A percentile compares a stretch with the other conserved stretches of the same genome.
Conservation (phyloP, 768 basidiomycete species). For the Trametes meyenii region DNA sequence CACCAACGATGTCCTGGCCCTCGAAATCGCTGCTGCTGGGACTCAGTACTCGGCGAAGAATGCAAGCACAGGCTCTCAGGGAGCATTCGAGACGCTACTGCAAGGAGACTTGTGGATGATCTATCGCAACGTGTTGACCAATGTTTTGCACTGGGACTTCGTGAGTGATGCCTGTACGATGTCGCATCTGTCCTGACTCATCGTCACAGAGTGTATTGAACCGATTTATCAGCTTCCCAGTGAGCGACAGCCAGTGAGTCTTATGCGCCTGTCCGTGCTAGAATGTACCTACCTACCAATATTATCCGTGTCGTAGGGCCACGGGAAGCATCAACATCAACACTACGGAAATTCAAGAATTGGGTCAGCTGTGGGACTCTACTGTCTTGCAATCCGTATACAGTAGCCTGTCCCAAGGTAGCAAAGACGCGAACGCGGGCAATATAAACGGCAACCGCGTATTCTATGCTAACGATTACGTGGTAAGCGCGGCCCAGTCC, state of each 20-base stretch:
- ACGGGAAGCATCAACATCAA: conserved; percentile 61
- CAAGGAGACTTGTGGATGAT: conserved; percentile 74
- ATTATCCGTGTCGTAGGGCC: conserved; percentile 41
- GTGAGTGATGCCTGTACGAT: conserved; percentile 42
- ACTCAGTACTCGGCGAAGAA: conserved; percentile 56
- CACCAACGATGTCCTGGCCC: conserved; percentile 60
- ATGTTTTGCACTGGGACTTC: conserved; percentile 71
- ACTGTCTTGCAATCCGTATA: conserved; percentile 42
- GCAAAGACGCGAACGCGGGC: conserved; percentile 56
- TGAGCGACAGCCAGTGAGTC: conserved; percentile 47
- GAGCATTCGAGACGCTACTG: conserved; percentile 58
- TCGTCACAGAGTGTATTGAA: conserved; percentile 56
- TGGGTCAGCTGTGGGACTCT: conserved; percentile 58
- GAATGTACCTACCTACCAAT: not conserved
- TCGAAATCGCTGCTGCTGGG: conserved; percentile 62
- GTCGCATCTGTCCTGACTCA: not conserved
- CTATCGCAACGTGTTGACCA: conserved; percentile 56
- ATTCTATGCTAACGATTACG: conserved; percentile 71
- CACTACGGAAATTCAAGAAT: conserved; percentile 49
- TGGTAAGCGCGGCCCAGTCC: conserved; percentile 44
- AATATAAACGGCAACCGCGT: conserved; percentile 57
- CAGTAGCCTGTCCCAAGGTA: conserved; percentile 39
- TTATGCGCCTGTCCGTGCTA: not conserved
- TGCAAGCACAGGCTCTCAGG: conserved; percentile 33
- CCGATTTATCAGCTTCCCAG: conserved; percentile 69